phyloP scores from a whole-genome alignment of 2,329 filamentous ascomycete species.

The Pyricularia pennisetigena region DNA sequence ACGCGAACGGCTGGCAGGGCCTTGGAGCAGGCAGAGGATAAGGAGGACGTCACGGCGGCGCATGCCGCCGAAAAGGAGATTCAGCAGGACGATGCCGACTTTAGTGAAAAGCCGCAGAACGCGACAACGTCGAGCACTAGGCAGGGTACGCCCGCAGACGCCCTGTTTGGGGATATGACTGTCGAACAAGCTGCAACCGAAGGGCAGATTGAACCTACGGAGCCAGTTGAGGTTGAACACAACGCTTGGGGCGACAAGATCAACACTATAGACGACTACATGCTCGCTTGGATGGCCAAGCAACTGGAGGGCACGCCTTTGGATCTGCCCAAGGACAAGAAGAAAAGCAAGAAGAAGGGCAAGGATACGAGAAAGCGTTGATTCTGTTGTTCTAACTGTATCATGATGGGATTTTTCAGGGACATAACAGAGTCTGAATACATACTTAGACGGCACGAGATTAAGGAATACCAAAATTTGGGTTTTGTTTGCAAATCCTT shows the following conservation, averaged over 20 bases:
- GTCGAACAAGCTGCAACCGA: slow-evolving; percentile 12
- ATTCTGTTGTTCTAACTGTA: not conserved
- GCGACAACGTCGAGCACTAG: slow-evolving; percentile 34
- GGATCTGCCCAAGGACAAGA: slow-evolving; percentile 55
- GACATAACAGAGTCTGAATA: not conserved
- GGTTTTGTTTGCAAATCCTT: not conserved
- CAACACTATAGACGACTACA: slow-evolving; percentile 62
- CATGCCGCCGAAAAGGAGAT: slow-evolving; percentile 83
- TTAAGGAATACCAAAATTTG: not conserved
- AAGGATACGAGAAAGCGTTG: slow-evolving; percentile 45
- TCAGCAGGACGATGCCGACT: slow-evolving; percentile 76
- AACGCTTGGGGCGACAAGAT: slow-evolving; percentile 51
- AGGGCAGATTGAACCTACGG: not conserved
- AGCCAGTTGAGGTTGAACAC: slow-evolving; percentile 31
- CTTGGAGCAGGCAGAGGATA: slow-evolving; percentile 84
- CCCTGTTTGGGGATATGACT: slow-evolving; percentile 21
- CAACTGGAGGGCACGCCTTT: slow-evolving; percentile 48
- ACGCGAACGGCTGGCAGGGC: slow-evolving; percentile 56
- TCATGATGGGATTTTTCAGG: not conserved
- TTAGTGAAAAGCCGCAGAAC: slow-evolving; percentile 53
- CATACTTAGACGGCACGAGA: not conserved
- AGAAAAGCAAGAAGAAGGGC: slow-evolving; percentile 49
- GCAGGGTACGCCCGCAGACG: slow-evolving; percentile 35
- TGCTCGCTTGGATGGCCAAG: slow-evolving; percentile 59
- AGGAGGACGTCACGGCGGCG: slow-evolving; percentile 82